Base-by-base conservation (phyloP, 257 asterid species). In the Nyctanthes arbortristis region DNA sequence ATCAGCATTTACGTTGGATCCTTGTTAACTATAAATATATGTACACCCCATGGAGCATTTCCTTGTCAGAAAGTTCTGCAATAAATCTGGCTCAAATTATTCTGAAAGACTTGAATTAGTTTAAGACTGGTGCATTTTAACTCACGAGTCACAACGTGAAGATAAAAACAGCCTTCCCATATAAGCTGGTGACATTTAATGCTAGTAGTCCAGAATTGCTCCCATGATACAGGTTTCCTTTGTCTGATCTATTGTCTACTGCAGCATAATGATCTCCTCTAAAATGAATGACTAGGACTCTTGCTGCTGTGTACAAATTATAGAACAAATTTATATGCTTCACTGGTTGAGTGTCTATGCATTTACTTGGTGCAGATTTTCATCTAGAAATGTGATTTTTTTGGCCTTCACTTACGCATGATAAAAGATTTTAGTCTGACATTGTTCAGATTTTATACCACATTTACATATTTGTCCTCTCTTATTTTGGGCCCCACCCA, bases 71-170 rank as follows among this genome's bases (percentile, higher is more conserved):
- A 62, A 35, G 3, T 7, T 16, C 24, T 12, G 55, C 31, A 22
- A 63, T 3, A 27, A 43, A 61, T 62, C 52, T 34, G 5, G 35
- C 24, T 63, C 68, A 1, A 35, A 36, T 35, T 37, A 63, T 22
- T 35, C 36, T 63, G 56, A 52, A 61, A 52, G 10, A 7, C 47
- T 45, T 29, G 32, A n/a, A 70, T 55, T 71, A 27, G 64, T 45
- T 39, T 14, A 39, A 25, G 55, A 5, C 37, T 32, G n/a, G n/a
- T n/a, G n/a, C n/a, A n/a, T n/a, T 39, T 61, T 28, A 40, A 13
- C 37, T 7, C 25, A 28, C 52, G 29, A 40, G 68, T 9, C 9
- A 33, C 55, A 56, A 40, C 72, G 32, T 66, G 9, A 52, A 52
- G 14, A 20, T 52, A 2, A 52, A 52, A 52, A 9, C 14, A 22